Conservation (phyloP, 2,329 filamentous ascomycete species). For the Penicillium sp. region DNA sequence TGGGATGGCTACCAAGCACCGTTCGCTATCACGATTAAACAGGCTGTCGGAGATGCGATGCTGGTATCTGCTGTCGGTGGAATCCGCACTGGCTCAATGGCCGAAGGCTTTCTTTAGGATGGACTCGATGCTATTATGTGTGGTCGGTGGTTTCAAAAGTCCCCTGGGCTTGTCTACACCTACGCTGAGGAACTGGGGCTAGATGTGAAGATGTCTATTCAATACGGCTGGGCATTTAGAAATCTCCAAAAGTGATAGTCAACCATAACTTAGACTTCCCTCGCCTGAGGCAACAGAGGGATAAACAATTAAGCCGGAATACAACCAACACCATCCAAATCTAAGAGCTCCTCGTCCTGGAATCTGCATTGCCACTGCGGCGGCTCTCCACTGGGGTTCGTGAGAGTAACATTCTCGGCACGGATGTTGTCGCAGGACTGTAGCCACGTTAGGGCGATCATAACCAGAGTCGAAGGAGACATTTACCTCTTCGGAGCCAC, state of each 20-base stretch:
- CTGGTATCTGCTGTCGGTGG: slow-evolving; percentile 29
- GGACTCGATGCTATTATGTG: not conserved
- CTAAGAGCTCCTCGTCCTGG: slow-evolving; percentile 3
- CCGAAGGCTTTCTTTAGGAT: not conserved
- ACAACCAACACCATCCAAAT: not conserved
- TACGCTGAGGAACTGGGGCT: not conserved
- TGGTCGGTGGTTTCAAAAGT: not conserved
- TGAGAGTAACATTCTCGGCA: slow-evolving; percentile 5
- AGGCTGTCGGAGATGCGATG: slow-evolving; percentile 27
- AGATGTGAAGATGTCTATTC: not conserved
- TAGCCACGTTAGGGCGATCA: not conserved
- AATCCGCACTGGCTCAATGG: not conserved
- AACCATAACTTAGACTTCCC: not conserved
- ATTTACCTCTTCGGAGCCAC: slow-evolving; percentile 2
- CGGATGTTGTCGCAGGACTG: slow-evolving; percentile 11
- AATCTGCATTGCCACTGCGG: slow-evolving; percentile 5
- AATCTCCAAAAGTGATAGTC: not conserved
- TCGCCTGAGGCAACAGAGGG: too few species aligned
- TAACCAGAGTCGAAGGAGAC: not conserved
- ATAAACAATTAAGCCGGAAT: not conserved
- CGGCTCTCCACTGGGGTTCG: not conserved
- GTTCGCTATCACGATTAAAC: slow-evolving; percentile 30
- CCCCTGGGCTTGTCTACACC: not conserved
- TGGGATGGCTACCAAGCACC: slow-evolving; percentile 32
- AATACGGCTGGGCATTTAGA: not conserved